These are phyloP conservation scores for Amesomyces nigricolor DNA, from an alignment of 2,329 filamentous ascomycete genomes.

Conservation along the genomic window DNA sequence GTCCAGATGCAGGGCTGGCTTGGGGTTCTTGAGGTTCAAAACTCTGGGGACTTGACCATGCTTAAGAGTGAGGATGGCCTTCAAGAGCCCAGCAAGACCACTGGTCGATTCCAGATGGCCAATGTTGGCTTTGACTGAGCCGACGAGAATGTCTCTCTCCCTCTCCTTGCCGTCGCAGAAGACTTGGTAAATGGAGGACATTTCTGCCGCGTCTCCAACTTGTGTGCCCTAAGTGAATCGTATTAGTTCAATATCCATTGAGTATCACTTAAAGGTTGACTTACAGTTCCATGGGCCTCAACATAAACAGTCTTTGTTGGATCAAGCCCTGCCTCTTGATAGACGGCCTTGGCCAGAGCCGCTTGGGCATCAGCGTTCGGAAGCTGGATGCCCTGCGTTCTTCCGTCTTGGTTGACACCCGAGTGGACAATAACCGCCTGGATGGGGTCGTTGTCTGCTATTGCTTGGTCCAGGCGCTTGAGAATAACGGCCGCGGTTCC, in stretches of 20 bases:
- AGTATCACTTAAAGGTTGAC: neutral
- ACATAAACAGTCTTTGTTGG: slow-evolving; percentile 3
- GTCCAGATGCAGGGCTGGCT: neutral
- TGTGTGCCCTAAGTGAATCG: too few relatives aligned
- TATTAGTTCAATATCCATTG: too few relatives aligned
- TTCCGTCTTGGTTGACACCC: slow-evolving; percentile 16
- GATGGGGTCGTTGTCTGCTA: slow-evolving; percentile 35
- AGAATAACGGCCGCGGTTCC: slow-evolving; percentile 40
- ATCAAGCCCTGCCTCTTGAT: slow-evolving; percentile 16
- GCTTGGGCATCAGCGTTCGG: slow-evolving; percentile 13
- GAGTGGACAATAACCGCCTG: slow-evolving; percentile 31
- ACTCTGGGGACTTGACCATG: slow-evolving; percentile 10
- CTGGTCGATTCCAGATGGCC: slow-evolving; percentile 25
- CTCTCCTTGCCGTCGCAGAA: neutral
- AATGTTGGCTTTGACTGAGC: slow-evolving; percentile 29
- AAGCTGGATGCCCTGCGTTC: slow-evolving; percentile 5
- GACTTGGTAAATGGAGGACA: neutral
- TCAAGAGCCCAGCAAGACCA: slow-evolving; percentile 30
- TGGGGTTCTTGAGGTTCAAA: neutral
- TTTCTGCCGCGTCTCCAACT: slow-evolving; percentile 4
- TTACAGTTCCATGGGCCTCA: slow-evolving; percentile 34
- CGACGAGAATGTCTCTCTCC: slow-evolving; percentile 23
- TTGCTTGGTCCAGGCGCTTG: slow-evolving; percentile 35
- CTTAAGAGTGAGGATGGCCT: slow-evolving; percentile 30
- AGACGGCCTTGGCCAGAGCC: slow-evolving; percentile 5